phyloP scores from a whole-genome alignment of 2,329 filamentous ascomycete species.

The Trichoderma asperellum region DNA sequence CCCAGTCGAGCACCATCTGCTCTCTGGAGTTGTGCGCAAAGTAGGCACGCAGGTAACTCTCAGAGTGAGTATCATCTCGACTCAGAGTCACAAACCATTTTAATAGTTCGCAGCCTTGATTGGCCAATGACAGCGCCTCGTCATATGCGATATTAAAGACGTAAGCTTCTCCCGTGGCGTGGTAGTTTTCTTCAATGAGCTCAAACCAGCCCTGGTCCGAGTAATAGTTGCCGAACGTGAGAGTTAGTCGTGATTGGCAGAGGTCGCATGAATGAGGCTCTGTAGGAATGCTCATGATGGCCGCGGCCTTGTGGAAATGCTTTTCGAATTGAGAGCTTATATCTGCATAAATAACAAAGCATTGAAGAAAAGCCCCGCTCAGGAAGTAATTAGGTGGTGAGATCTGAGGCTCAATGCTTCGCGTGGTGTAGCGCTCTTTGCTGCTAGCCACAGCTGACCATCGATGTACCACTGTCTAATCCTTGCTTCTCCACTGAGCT shows the following conservation, averaged over 20 bases:
- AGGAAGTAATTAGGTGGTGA: background rate
- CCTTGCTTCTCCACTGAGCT: background rate
- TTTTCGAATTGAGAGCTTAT: background rate
- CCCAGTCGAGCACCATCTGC: constrained; percentile 20
- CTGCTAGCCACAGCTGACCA: background rate
- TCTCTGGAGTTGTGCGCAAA: constrained; percentile 18
- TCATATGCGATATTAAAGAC: constrained; percentile 14
- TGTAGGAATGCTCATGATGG: background rate
- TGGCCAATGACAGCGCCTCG: background rate
- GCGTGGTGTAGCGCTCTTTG: background rate
- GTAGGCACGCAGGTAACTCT: constrained; percentile 11
- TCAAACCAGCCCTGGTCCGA: constrained; percentile 12
- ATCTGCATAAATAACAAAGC: background rate
- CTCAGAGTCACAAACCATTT: constrained; percentile 8
- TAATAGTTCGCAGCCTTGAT: constrained; percentile 11
- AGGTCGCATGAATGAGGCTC: constrained; percentile 12
- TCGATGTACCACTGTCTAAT: background rate
- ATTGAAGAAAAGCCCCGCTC: background rate
- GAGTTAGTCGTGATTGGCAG: background rate
- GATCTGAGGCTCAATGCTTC: background rate
- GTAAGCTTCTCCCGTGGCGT: constrained; percentile 17
- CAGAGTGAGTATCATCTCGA: constrained; percentile 5
- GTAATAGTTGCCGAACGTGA: constrained; percentile 22
- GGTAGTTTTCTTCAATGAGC: constrained; percentile 18
- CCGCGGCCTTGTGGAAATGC: background rate